phyloP scores from a whole-genome alignment of 257 asterid species.

The Solanum bulbocastanum region DNA sequence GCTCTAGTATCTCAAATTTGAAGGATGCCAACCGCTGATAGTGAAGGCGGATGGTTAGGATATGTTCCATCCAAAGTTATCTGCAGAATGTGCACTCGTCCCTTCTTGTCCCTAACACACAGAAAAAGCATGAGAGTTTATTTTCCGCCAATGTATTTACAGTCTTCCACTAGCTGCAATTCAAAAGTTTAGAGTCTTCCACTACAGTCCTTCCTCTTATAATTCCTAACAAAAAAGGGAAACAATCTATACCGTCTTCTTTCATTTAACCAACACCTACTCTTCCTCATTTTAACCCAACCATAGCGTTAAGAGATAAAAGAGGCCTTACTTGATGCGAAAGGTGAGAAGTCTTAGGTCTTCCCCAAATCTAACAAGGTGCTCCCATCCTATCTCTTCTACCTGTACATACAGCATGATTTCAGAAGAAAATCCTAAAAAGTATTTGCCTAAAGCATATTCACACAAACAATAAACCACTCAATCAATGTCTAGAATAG shows the following conservation, averaged over 20 bases:
- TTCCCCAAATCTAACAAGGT: conserved; percentile 48
- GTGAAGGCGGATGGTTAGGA: conserved; percentile 55
- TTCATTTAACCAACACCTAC: not conserved
- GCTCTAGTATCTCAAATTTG: not conserved
- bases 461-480: not conserved
- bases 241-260: not conserved
- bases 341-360: conserved; percentile 53
- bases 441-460: not conserved
- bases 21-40: conserved; percentile 45
- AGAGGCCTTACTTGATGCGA: conserved; percentile 36
- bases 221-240: not conserved
- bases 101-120: conserved; percentile 48
- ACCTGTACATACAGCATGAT: conserved; percentile 30
- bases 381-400: conserved; percentile 86
- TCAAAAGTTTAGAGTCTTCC: not conserved
- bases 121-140: not conserved
- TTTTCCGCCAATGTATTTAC: not conserved
- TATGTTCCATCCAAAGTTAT: conserved; percentile 44
- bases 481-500: not conserved
- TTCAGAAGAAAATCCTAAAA: not conserved
- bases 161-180: not conserved
- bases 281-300: not conserved
- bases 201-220: not conserved
- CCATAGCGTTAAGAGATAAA: not conserved
- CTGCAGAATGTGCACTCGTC: conserved; percentile 53